Evolutionary conservation across 768 basidiomycete genomes (phyloP).

Genomic region (Baorangia bicolor): DNA sequence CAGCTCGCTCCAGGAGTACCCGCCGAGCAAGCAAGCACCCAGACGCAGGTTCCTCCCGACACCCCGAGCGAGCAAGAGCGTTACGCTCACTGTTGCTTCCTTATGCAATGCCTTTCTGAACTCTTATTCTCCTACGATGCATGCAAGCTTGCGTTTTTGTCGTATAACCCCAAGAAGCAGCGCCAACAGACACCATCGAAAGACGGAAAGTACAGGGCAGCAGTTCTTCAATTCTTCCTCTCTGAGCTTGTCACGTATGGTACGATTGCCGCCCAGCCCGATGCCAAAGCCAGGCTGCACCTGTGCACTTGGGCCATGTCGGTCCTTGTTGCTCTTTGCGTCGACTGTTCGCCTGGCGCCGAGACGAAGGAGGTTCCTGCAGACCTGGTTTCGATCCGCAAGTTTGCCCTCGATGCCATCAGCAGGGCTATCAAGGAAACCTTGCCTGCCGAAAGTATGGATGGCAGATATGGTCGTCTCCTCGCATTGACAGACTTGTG

Average conservation of each 20-base stretch:
- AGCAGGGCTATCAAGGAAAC: conserved; percentile 85
- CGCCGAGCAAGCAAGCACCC: conserved; percentile 18
- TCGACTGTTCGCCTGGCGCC: conserved; percentile 66
- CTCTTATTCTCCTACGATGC: conserved; percentile 89
- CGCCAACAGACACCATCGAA: conserved; percentile 61
- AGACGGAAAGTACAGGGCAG: conserved; percentile 63
- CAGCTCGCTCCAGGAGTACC: conserved; percentile 1
- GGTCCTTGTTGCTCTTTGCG: conserved; percentile 89
- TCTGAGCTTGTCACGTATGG: conserved; percentile 80
- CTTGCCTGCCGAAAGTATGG: conserved; percentile 54
- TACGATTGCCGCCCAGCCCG: conserved; percentile 62
- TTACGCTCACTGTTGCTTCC: conserved; percentile 67
- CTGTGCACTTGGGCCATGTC: conserved; percentile 88
- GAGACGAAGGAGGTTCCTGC: conserved; percentile 75
- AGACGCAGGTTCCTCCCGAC: conserved; percentile 14
- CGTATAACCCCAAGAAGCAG: conserved; percentile 64
- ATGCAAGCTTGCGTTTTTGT: conserved; percentile 87
- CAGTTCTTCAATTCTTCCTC: conserved; percentile 78
- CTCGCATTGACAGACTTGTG: conserved; percentile 86
- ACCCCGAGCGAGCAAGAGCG: conserved; percentile 25
- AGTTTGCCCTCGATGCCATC: conserved; percentile 87
- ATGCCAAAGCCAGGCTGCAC: conserved; percentile 53
- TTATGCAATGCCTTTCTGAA: conserved; percentile 92
- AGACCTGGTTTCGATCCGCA: conserved; percentile 87
- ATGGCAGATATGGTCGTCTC: conserved; percentile 83